Base-by-base conservation (phyloP, 2,329 filamentous ascomycete species). In the Coniochaeta ligniaria region DNA sequence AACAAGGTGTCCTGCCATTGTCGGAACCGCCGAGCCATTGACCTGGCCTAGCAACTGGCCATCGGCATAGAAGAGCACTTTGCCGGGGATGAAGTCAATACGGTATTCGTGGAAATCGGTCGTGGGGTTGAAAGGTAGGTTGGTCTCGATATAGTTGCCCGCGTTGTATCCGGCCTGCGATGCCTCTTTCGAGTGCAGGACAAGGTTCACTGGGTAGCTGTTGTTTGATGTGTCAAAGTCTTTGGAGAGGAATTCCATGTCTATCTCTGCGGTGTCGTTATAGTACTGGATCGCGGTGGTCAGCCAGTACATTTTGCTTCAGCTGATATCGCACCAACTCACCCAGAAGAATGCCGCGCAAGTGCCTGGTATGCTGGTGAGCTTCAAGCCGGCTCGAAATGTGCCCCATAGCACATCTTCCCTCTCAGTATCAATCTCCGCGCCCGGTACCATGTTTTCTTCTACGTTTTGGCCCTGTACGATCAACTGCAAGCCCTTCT, bases 291-390 rank as follows among this genome's bases (percentile, higher is more conserved):
- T 31, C 28, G 9, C 11, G 16, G 12, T 6, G 36, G 36, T 12
- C 36, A 38, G 36, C 16, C 16, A 16, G 36, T 12, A 38, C 36
- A 38, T 17, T 31, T 5, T 31, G 28, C 28, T 31, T 31, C 28
- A 31, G 28, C 9, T 31, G 28, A 31, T 31, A 59, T 22, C 45
- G 43, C 24, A 56, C n/a, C 41, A 22, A 45, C 76, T 67, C 69
- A 90, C 87, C 85, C 89, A 94, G 73, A 92, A 93, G 74, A 93
- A 92, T 7, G 89, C 89, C 33, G 83, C 86, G 70, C 90, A 93
- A 1, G 90, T 93, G 28, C 89, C 89, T 1, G 78, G 74, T 7
- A 82, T 75, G 43, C 74, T 73, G 0, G 86, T 84, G 60, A 88
- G 72, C 72, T 85, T 88, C 77, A 92, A 87, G 38, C 82, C 82